A percentile compares a stretch with the other conserved stretches of the same genome.
phyloP scores from a whole-genome alignment of 352 stramenopile species.

The Phytophthora idaei region DNA sequence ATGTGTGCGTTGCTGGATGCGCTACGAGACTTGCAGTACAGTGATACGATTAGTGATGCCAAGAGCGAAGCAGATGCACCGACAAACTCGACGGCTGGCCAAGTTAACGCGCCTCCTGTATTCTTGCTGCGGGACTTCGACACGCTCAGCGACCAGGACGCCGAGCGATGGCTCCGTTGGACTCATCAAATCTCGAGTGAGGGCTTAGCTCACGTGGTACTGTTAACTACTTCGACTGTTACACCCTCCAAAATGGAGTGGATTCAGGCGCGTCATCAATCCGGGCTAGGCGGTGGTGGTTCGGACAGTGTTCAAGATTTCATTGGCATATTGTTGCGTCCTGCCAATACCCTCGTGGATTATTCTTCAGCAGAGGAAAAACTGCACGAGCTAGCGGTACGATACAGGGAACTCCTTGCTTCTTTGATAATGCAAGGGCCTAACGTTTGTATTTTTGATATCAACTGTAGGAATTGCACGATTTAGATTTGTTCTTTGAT shows the following conservation, averaged over 20 bases:
- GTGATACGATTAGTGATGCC: constrained; percentile 1
- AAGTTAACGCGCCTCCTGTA: constrained; percentile 31
- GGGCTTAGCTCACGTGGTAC: constrained; percentile 62
- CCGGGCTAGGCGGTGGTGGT: not conserved
- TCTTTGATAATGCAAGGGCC: not conserved
- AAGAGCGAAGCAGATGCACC: not conserved
- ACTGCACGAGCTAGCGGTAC: constrained; percentile 46
- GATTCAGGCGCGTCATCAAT: constrained; percentile 44
- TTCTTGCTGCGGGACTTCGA: constrained; percentile 73
- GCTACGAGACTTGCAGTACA: constrained; percentile 24
- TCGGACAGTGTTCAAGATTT: constrained; percentile 40
- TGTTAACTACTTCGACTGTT: constrained; percentile 47
- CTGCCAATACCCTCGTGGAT: constrained; percentile 57
- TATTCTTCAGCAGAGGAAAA: constrained; percentile 53
- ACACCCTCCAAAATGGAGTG: constrained; percentile 51
- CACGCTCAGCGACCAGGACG: constrained; percentile 37
- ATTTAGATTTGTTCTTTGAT: constrained; percentile 22
- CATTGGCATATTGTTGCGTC: constrained; percentile 66
- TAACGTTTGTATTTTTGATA: constrained; percentile 7
- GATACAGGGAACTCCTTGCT: not conserved
- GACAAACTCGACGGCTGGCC: not conserved
- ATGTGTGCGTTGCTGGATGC: constrained; percentile 32
- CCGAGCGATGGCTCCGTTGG: constrained; percentile 55
- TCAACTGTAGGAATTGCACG: constrained; percentile 23
- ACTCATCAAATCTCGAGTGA: constrained; percentile 49